Percentiles rank a stretch among this genome's conserved stretches.
phyloP scores from a whole-genome alignment of 2,329 filamentous ascomycete species.

The Rutstroemia sp. region DNA sequence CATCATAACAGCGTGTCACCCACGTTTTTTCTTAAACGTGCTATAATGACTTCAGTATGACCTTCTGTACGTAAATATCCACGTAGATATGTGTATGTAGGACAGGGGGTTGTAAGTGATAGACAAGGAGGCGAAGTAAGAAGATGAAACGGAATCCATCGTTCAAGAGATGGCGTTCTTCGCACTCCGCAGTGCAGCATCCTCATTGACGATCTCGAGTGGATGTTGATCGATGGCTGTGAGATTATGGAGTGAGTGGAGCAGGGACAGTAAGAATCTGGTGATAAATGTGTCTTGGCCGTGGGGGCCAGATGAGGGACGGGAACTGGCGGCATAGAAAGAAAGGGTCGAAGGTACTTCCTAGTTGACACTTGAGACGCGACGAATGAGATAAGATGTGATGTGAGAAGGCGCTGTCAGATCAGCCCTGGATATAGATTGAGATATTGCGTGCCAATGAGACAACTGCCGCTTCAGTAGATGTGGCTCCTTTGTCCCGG shows the following conservation, averaged over 20 bases:
- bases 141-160: neutral
- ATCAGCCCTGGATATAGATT: neutral
- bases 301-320: neutral
- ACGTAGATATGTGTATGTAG: neutral
- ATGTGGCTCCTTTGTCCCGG: no score
- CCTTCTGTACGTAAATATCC: neutral
- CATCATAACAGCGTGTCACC: neutral
- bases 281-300: no score
- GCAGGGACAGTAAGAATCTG: neutral
- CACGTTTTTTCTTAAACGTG: constrained; percentile 4
- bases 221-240: neutral
- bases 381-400: constrained; percentile 1
- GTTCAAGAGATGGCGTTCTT: neutral
- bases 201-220: no score
- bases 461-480: neutral
- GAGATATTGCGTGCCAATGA: neutral
- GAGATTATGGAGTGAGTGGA: neutral
- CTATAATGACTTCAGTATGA: neutral
- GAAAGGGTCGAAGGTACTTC: neutral
- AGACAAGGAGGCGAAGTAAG: neutral
- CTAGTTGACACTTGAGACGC: neutral
- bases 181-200: neutral
- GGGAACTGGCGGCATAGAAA: neutral
- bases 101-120: neutral
- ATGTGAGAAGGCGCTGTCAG: neutral